Percentiles rank a stretch among this genome's conserved stretches.
Conservation (phyloP, 495 filamentous ascomycete genomes). For the Mytilinidion resinicola region DNA sequence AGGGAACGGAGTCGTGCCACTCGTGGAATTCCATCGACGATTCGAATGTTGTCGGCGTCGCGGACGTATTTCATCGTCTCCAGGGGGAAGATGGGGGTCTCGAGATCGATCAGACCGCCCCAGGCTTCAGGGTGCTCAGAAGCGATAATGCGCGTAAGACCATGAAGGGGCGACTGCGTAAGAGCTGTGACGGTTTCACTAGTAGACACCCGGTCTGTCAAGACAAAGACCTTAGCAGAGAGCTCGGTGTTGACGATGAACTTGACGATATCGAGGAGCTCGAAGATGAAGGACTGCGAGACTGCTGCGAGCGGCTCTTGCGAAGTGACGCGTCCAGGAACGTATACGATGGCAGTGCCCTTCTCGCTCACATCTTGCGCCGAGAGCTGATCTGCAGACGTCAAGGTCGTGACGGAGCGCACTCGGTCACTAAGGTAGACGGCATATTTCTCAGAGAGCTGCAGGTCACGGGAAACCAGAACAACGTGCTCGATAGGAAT, state of each 20-base stretch:
- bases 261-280: slow-evolving; percentile 33
- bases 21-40: slow-evolving; percentile 41
- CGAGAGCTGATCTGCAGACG: background rate
- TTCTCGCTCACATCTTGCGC: background rate
- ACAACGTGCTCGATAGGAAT: slow-evolving; percentile 24
- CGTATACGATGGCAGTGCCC: slow-evolving; percentile 28
- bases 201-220: slow-evolving; percentile 20
- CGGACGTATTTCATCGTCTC: slow-evolving; percentile 35
- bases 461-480: slow-evolving; percentile 22
- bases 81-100: slow-evolving; percentile 27
- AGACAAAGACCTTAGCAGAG: slow-evolving; percentile 29
- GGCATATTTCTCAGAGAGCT: slow-evolving; percentile 14
- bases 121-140: slow-evolving; percentile 38
- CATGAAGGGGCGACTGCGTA: slow-evolving; percentile 35
- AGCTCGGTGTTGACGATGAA: slow-evolving; percentile 9
- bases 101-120: slow-evolving; percentile 38
- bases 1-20: slow-evolving; percentile 34
- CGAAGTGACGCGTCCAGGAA: slow-evolving; percentile 16
- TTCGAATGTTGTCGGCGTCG: slow-evolving; percentile 40
- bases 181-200: slow-evolving; percentile 30
- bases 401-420: background rate
- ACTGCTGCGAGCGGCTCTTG: slow-evolving; percentile 6
- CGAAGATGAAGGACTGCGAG: slow-evolving; percentile 14
- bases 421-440: background rate
- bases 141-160: slow-evolving; percentile 37